Evolutionary conservation across 768 basidiomycete species (phyloP), one percentile per base, ranked within the genome.

Genomic region (Lactarius trivialis): DNA sequence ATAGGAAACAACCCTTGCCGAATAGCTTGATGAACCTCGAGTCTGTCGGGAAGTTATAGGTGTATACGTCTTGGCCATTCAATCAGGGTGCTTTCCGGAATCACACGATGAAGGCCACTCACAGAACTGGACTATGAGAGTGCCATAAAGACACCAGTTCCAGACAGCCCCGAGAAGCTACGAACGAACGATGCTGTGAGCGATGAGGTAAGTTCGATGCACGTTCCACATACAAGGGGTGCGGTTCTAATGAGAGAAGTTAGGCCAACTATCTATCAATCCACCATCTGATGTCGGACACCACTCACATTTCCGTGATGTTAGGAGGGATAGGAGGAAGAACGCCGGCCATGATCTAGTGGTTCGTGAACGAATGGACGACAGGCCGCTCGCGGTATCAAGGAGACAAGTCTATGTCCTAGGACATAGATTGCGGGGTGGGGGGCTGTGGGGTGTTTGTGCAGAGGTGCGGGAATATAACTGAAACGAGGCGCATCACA

Each of bases 71-170:
- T n/a, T 61, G 14, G 41, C 1, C 17, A 11, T 41, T 17, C 21
- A 2, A 33, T 60, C 2, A 60, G 32, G 4, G 60, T 50, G n/a
- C 8, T 19, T 33, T 28, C 17, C 1, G 26, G 7, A 7, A n/a
- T 39, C 21, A 7, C n/a, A n/a, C 24, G 24, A 21, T 33, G 24
- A 12, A 12, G 32, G 21, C 33, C 0, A 59, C 72, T 63, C 50
- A 73, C 73, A 73, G 51, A 66, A 60, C 66, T 73, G 73, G 24
- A 71, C 64, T 0, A 60, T 26, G 12, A 73, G 65, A 17, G 70
- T 66, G 4, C 73, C 73, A 50, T 64, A 73, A 9, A 73, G 55
- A 28, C 59, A 53, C 58, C 66, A 71, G 56, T 72, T 70, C 55
- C 69, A 61, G 26, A 72, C 19, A 21, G 11, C 24, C n/a, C 56